phyloP scores from a whole-genome alignment of 2,329 filamentous ascomycete genomes.

The Stromatinia cepivora region DNA sequence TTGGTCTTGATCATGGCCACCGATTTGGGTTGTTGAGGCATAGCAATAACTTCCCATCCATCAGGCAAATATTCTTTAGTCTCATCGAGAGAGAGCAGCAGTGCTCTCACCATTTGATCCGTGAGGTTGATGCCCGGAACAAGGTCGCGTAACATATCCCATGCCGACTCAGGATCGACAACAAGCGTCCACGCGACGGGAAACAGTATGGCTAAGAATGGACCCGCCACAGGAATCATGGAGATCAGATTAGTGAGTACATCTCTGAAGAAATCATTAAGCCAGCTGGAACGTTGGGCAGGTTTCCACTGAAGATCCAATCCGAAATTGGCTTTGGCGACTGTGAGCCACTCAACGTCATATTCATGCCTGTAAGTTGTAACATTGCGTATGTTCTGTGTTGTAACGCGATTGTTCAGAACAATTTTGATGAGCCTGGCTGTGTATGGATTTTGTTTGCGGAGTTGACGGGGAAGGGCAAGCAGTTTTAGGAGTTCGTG shows the following conservation, averaged over 20 bases:
- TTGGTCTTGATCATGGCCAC: not conserved
- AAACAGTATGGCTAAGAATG: conserved; percentile 1
- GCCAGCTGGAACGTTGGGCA: not conserved
- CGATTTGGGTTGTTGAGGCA: conserved; percentile 4
- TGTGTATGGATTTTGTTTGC: conserved; percentile 5
- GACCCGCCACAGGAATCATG: not conserved
- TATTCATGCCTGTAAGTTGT: not conserved
- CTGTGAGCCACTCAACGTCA: conserved; percentile 2
- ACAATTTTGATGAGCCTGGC: conserved; percentile 5
- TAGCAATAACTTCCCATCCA: conserved; percentile 2
- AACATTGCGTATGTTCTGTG: not conserved
- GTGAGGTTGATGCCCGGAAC: not conserved
- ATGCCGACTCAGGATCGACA: not conserved
- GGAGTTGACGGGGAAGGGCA: conserved; percentile 1
- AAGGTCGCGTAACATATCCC: not conserved
- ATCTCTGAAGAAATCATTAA: conserved; percentile 3
- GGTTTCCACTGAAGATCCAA: conserved; percentile 3
- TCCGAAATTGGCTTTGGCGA: not conserved
- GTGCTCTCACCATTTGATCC: conserved; percentile 5
- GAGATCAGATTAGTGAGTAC: not conserved
- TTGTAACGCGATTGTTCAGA: not conserved
- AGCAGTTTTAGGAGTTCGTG: not conserved
- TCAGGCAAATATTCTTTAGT: not conserved
- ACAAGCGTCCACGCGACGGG: not conserved
- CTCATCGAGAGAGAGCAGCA: not conserved